These are phyloP conservation scores for Psilocybe tampanensis DNA, from an alignment of 768 basidiomycete genomes.

Conservation along the genomic window DNA sequence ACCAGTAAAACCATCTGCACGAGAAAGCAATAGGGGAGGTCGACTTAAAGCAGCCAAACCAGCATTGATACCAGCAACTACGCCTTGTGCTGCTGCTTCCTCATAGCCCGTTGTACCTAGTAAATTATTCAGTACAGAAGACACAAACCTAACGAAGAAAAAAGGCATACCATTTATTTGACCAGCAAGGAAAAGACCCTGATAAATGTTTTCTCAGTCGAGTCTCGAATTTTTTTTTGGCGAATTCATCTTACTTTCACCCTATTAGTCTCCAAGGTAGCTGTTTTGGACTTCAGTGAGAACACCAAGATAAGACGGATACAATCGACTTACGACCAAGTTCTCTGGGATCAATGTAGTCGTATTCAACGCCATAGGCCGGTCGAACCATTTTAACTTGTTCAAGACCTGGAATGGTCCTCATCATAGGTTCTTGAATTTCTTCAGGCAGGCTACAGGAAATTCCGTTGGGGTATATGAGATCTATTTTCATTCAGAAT, in stretches of 20 bases:
- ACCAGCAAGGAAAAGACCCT: conserved; percentile 87
- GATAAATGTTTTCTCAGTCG: not conserved
- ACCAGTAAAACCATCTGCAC: conserved; percentile 87
- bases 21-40: conserved; percentile 64
- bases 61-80: conserved; percentile 88
- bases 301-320: not conserved
- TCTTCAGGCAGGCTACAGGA: conserved; percentile 90
- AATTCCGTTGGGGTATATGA: conserved; percentile 90
- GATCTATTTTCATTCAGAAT: conserved; percentile 42
- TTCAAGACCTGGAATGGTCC: conserved; percentile 83
- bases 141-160: not conserved
- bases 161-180: conserved; percentile 79
- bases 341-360: conserved; percentile 86
- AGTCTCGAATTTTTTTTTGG: not conserved
- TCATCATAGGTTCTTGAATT: conserved; percentile 80
- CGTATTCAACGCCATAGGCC: conserved; percentile 94
- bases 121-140: not conserved
- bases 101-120: conserved; percentile 91
- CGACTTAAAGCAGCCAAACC: conserved; percentile 63
- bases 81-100: conserved; percentile 90
- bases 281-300: conserved; percentile 41
- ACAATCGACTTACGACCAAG: conserved; percentile 55
- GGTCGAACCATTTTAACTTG: conserved; percentile 82
- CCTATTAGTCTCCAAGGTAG: conserved; percentile 84
- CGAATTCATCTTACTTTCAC: conserved; percentile 51